Evolutionary conservation across 2,329 filamentous ascomycete species (phyloP).

Genomic region (Colletotrichum australisinense): DNA sequence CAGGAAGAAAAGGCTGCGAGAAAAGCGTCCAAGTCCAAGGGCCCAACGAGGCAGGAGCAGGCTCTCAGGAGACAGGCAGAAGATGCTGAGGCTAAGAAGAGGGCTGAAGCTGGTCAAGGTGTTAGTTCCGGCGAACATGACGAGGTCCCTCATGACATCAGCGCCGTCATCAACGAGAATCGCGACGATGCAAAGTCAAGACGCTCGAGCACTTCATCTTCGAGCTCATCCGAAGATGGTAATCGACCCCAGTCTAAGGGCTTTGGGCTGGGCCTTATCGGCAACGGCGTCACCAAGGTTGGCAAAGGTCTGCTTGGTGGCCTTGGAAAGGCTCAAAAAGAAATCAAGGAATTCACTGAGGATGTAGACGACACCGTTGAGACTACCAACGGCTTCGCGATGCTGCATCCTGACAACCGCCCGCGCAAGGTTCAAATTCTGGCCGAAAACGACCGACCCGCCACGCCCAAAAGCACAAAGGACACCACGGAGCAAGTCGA

Average conservation of each 20-base stretch:
- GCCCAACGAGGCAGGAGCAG: conserved; percentile 62
- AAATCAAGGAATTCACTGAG: conserved; percentile 59
- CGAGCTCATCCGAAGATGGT: conserved; percentile 39
- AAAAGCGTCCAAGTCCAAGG: conserved; percentile 60
- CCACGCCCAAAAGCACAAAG: conserved; percentile 9
- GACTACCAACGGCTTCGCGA: conserved; percentile 65
- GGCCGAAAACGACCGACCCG: conserved; percentile 45
- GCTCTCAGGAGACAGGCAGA: conserved; percentile 58
- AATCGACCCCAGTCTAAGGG: conserved; percentile 16
- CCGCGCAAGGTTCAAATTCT: conserved; percentile 45
- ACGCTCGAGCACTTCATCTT: conserved; percentile 27
- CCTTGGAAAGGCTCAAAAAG: conserved; percentile 56
- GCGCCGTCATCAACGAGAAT: conserved; percentile 56
- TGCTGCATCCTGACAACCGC: conserved; percentile 40
- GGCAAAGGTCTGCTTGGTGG: conserved; percentile 45
- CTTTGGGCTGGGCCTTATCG: conserved; percentile 46
- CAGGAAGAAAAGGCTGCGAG: conserved; percentile 74
- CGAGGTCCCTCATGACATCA: conserved; percentile 63
- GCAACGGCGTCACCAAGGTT: conserved; percentile 61
- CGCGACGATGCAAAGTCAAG: conserved; percentile 36
- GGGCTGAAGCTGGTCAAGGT: conserved; percentile 62
- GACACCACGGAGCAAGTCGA: conserved; percentile 12
- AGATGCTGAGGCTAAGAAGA: conserved; percentile 61
- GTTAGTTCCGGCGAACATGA: conserved; percentile 64
- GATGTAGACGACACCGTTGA: conserved; percentile 65